Evolutionary conservation across 2,329 filamentous ascomycete species (phyloP).

Genomic region (Alternaria solani): DNA sequence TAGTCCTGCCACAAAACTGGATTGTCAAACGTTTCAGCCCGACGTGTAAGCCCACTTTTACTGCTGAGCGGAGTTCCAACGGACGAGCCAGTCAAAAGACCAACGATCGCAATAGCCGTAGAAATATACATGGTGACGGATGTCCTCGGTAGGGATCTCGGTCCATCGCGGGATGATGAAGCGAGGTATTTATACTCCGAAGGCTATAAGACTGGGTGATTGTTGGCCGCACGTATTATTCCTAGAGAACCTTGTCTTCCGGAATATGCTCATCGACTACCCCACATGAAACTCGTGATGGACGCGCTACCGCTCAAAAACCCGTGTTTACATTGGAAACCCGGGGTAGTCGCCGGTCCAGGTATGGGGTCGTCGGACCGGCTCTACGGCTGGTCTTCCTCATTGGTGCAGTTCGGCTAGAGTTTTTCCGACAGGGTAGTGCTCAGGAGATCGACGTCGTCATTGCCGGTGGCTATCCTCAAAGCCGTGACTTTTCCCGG

Average conservation of each 20-base stretch:
- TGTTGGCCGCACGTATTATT: neutral
- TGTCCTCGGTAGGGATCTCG: neutral
- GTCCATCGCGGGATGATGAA: neutral
- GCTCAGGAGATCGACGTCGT: neutral
- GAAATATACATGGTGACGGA: conserved; percentile 10
- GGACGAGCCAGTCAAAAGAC: conserved; percentile 1
- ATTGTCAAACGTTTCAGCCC: conserved; percentile 54
- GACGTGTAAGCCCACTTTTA: conserved; percentile 3
- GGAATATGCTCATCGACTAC: neutral
- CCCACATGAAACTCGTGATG: neutral
- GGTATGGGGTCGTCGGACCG: conserved; percentile 6
- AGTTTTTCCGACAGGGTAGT: conserved; percentile 19
- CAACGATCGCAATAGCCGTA: conserved; percentile 1
- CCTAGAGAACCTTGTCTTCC: neutral
- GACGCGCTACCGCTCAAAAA: neutral
- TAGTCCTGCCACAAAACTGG: conserved; percentile 65
- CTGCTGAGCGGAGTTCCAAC: conserved; percentile 5
- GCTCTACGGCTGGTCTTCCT: neutral
- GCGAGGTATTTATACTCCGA: neutral
- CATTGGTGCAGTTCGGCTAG: conserved; percentile 23
- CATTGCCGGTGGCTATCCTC: conserved; percentile 14
- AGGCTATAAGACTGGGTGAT: neutral
- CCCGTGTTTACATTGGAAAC: conserved; percentile 12
- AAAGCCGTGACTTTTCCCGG: neutral
- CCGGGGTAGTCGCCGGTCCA: conserved; percentile 14